Conservation (phyloP, 164 flowering plant species). For the Macadamia tetraphylla region DNA sequence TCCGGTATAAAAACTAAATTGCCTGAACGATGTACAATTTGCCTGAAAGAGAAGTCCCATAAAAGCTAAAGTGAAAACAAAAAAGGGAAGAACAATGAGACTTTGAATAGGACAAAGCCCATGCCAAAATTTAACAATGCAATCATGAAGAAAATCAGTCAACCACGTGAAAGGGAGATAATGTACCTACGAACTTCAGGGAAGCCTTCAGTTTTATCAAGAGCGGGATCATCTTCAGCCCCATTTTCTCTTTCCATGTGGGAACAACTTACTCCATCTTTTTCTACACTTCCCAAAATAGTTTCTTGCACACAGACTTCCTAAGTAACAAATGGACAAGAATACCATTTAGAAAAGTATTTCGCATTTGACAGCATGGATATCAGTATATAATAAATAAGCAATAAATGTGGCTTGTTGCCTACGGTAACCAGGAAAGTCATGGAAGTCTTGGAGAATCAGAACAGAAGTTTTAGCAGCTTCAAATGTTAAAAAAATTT, state of each 20-base stretch:
- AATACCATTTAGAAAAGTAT: not conserved
- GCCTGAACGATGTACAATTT: constrained; percentile 2
- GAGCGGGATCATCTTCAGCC: not conserved
- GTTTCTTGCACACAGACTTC: constrained; percentile 11
- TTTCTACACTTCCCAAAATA: constrained; percentile 1
- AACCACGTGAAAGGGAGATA: not conserved
- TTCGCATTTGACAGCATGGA: too few species aligned
- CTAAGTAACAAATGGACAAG: constrained; percentile 6
- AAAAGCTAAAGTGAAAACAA: not conserved
- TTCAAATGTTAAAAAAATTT: too few species aligned
- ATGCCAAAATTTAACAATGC: not conserved
- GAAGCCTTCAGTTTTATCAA: not conserved
- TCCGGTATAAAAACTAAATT: not conserved
- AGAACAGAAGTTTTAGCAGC: too few species aligned
- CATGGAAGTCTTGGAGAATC: too few species aligned
- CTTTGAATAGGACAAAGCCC: not conserved
- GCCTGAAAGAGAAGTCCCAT: constrained; percentile 9
- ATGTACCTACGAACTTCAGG: constrained; percentile 9
- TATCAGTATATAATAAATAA: too few species aligned
- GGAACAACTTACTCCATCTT: constrained; percentile 3
- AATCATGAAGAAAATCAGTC: not conserved
- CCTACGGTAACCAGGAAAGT: too few species aligned
- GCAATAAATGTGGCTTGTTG: too few species aligned
- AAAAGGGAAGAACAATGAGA: not conserved
- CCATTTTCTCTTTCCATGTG: not conserved